Base-by-base conservation (phyloP, 352 stramenopile species). In the Pythium biforme region DNA sequence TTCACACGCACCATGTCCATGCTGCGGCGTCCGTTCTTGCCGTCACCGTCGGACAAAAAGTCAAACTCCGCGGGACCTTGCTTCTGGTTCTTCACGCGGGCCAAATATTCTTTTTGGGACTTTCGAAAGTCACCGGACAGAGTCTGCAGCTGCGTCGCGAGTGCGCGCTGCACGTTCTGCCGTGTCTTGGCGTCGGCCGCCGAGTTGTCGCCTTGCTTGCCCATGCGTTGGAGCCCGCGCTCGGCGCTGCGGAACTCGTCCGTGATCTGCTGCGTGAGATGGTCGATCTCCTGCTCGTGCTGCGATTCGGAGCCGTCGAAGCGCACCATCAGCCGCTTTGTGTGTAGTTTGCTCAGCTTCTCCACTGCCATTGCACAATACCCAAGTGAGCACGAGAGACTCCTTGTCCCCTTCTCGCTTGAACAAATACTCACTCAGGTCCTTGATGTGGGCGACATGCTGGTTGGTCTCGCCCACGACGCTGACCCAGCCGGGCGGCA, bases 61-160 rank as follows among this genome's bases (percentile, higher is more conserved):
- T 97, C 81, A 61, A 90, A 92, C 69, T 98, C 92, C 49, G 86
- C 91, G 6, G 89, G 86, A n/a, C 92, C 96, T 62, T 93, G 88
- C 73, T 99, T 99, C 77, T 99, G 97, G 31, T 94, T 88, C 69
- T 98, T 98, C 8, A 99, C 89, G 61, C 95, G 90, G 22, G 77
- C 79, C 22, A 99, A 74, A 66, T 99, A 99, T 61, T 99, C 97
- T 52, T 99, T 98, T 70, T 99, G 98, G 31, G 90, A 96, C 73
- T 97, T 96, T 53, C 98, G 87, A 74, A 99, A 99, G 23, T 95
- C 84, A 7, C 95, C 89, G 26, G 91, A 98, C 19, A 99, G 79
- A 48, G 93, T 88, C 81, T 99, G 98, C 6, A 99, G 82, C 68
- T 99, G 94, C 55, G 96, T 98, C 11, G 98, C 98, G 22, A 99